phyloP scores from a whole-genome alignment of 768 basidiomycete species.

The Leucocoprinus sp. region DNA sequence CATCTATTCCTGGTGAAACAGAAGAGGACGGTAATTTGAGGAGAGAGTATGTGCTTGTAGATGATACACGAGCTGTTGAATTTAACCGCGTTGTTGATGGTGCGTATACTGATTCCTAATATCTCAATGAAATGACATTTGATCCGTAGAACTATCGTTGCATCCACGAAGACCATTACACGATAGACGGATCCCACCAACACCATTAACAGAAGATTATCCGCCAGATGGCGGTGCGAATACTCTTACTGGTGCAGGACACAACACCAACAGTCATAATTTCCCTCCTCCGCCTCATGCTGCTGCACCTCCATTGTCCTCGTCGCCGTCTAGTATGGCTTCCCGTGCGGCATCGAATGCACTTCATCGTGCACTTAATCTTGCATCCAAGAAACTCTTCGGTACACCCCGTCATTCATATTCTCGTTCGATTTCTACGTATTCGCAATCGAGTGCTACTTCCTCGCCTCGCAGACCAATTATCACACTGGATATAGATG shows the following conservation, averaged over 20 bases:
- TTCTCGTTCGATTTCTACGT: slow-evolving; percentile 17
- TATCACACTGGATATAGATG: slow-evolving; percentile 35
- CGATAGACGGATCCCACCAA: slow-evolving; percentile 44
- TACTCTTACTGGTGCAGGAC: slow-evolving; percentile 19
- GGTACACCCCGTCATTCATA: slow-evolving; percentile 36
- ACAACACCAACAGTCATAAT: slow-evolving; percentile 12
- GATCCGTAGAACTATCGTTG: slow-evolving; percentile 48
- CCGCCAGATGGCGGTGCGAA: slow-evolving; percentile 21
- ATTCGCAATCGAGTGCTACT: slow-evolving; percentile 24
- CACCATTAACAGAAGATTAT: slow-evolving; percentile 41
- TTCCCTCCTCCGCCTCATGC: slow-evolving; percentile 57
- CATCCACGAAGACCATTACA: slow-evolving; percentile 51
- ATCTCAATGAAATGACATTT: neutral
- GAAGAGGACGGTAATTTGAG: slow-evolving; percentile 76
- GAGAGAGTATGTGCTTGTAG: slow-evolving; percentile 91
- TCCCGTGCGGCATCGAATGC: slow-evolving; percentile 65
- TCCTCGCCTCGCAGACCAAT: slow-evolving; percentile 55
- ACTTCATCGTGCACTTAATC: slow-evolving; percentile 67
- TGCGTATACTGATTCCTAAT: slow-evolving; percentile 24
- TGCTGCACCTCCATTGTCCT: slow-evolving; percentile 52
- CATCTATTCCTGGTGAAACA: slow-evolving; percentile 73
- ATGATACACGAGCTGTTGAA: slow-evolving; percentile 83
- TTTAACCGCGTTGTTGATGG: slow-evolving; percentile 91
- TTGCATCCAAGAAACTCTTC: slow-evolving; percentile 78
- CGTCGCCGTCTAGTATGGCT: slow-evolving; percentile 53